Base-by-base conservation (phyloP, 148 eudicot species). In the Heliosperma pusillum region DNA sequence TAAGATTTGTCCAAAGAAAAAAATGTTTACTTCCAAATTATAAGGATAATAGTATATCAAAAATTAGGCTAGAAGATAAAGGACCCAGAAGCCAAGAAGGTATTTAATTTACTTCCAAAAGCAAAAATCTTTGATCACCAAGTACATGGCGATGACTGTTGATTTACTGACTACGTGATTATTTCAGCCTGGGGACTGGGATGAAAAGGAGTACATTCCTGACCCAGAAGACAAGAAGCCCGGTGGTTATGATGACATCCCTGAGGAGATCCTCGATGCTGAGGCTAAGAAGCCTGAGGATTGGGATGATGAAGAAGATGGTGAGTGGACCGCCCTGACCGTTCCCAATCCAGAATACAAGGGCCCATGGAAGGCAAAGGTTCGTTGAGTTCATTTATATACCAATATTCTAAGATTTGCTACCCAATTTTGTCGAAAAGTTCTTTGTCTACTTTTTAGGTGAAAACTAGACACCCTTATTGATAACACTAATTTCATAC, bases 271-370 rank as follows among this genome's bases (percentile, higher is more conserved):
- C n/a, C n/a, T n/a, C n/a, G n/a, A 94, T 57, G 40, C 87, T 75
- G 98, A 94, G 71, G 98, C 97, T 81, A 90, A 88, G 79, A 94
- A 93, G 98, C 98, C 98, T 6, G 98, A 94, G 84, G 98, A 94
- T 67, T 94, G 98, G 98, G 98, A 94, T 86, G 97, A 94, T 74
- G 98, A 91, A 88, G 98, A 94, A 90, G 98, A 94, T 90, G 97
- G 98, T 71, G 98, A 91, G 80, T 94, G 98, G 98, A 88, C 97
- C 15, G 85, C 90, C 45, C 98, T 97, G 58, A 94, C 98, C 45
- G 84, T 87, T 71, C 88, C 96, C 19, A 91, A 94, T 84, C 91
- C 98, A 3, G 96, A 94, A 83, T 94, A 88, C 93, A 94, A 94
- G 95, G 98, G 98, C 64, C 91, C 95, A 80, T 94, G 98, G 98